phyloP scores from a whole-genome alignment of 1,139 yeast species.

The Suhomyces taliae region DNA sequence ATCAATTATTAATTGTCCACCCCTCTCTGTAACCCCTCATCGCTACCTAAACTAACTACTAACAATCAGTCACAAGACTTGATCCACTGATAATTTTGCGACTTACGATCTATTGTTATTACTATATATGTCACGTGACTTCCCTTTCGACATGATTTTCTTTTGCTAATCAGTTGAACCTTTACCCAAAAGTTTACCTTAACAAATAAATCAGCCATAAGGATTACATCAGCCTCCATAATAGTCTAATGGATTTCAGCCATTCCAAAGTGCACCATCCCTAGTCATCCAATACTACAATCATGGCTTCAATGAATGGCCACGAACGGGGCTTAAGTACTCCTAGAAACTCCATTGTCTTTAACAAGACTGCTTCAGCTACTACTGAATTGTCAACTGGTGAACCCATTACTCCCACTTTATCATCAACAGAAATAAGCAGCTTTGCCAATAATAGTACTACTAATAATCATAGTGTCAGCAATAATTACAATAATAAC shows the following conservation, averaged over 20 bases:
- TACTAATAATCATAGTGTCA: too few species aligned
- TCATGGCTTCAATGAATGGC: conserved; percentile 7
- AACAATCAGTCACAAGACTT: background rate
- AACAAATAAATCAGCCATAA: background rate
- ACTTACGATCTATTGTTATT: too few species aligned
- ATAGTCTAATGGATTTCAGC: background rate
- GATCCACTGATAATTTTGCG: background rate
- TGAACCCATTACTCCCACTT: conserved; percentile 18
- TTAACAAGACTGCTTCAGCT: conserved; percentile 11
- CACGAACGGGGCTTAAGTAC: conserved; percentile 2
- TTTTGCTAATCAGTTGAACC: background rate
- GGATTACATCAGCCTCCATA: background rate
- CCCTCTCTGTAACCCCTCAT: background rate
- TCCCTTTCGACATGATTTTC: conserved; percentile 1
- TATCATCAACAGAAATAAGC: conserved; percentile 9
- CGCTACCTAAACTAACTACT: background rate
- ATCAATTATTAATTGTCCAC: background rate
- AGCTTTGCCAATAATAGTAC: background rate
- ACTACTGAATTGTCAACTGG: conserved; percentile 18
- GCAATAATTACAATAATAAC: background rate
- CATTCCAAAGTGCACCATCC: background rate
- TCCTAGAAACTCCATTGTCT: conserved; percentile 8
- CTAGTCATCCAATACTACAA: background rate
- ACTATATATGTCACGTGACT: background rate
- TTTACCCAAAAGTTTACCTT: background rate